Percentiles rank a stretch among this genome's conserved stretches.
Evolutionary conservation across 352 stramenopile species (phyloP).

Genomic region (Blastocystis sp.): DNA sequence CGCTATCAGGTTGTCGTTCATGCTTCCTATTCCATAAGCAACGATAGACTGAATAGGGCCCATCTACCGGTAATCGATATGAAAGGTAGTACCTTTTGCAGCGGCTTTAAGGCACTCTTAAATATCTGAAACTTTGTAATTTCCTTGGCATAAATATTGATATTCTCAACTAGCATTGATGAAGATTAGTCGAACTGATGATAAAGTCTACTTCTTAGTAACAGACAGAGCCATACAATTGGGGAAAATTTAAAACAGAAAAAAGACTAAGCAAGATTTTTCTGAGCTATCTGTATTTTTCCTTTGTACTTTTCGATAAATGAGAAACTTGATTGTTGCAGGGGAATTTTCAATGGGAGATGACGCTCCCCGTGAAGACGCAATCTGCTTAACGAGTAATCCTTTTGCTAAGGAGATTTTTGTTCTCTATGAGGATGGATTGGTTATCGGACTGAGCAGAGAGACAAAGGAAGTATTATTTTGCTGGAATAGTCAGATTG

Average conservation of each 20-base stretch:
- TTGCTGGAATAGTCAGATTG: background rate
- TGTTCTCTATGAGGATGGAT: background rate
- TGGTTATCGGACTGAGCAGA: background rate
- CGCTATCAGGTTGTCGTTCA: conserved; percentile 49
- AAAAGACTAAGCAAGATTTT: background rate
- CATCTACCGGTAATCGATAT: background rate
- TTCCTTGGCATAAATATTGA: conserved; percentile 56
- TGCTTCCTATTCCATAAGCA: conserved; percentile 39
- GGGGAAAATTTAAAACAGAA: background rate
- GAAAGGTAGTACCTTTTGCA: conserved; percentile 18
- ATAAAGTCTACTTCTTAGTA: no score
- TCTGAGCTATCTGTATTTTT: background rate
- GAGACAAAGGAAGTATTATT: background rate
- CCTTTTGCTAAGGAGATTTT: conserved; percentile 16
- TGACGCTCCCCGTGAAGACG: background rate
- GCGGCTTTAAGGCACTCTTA: conserved; percentile 24
- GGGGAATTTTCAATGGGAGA: background rate
- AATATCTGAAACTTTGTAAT: conserved; percentile 37
- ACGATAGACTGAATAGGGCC: conserved; percentile 48
- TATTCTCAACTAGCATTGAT: conserved; percentile 53
- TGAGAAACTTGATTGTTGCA: conserved; percentile 39
- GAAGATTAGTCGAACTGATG: background rate
- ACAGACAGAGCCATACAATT: no score
- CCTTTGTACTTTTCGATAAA: background rate
- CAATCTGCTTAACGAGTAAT: background rate